phyloP scores from a whole-genome alignment of 352 stramenopile genomes.

The Globisporangium paddicum region DNA sequence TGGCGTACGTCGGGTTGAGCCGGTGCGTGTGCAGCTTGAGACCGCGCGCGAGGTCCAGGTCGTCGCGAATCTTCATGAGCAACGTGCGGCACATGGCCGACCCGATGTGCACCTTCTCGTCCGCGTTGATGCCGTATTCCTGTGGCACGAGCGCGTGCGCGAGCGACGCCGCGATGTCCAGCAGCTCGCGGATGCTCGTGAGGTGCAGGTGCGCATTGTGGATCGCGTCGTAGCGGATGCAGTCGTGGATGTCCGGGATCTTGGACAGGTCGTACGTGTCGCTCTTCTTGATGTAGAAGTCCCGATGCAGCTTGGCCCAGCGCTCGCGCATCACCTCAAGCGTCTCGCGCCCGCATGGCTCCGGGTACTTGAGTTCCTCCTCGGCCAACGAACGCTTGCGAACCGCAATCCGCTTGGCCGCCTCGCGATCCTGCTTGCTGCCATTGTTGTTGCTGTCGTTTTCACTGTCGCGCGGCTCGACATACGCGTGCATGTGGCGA shows the following conservation, averaged over 20 bases:
- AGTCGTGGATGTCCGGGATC: constrained; percentile 99
- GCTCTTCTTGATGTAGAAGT: constrained; percentile 94
- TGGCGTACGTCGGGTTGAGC: constrained; percentile 78
- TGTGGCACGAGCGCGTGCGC: constrained; percentile 86
- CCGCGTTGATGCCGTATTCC: constrained; percentile 86
- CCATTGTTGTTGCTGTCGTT: constrained; percentile 19
- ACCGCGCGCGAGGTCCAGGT: constrained; percentile 77
- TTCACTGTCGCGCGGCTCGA: constrained; percentile 27
- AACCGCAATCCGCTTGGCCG: neutral
- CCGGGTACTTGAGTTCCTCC: constrained; percentile 65
- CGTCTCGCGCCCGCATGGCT: constrained; percentile 80
- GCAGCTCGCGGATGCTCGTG: constrained; percentile 90
- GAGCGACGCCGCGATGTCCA: constrained; percentile 93
- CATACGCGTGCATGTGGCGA: constrained; percentile 59
- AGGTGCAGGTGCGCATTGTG: constrained; percentile 97
- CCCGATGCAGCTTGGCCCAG: constrained; percentile 93
- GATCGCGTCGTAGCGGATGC: constrained; percentile 96
- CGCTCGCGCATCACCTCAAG: constrained; percentile 86
- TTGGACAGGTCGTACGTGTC: constrained; percentile 94
- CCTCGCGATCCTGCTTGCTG: constrained; percentile 24
- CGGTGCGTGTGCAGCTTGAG: constrained; percentile 73
- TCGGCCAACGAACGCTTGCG: constrained; percentile 30
- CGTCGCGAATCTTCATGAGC: constrained; percentile 86
- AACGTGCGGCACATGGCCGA: constrained; percentile 85
- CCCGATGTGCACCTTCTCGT: constrained; percentile 86